Evolutionary conservation across 257 asterid species (phyloP), one percentile per base, ranked within the genome.

Genomic region (Forsythia viridissima): DNA sequence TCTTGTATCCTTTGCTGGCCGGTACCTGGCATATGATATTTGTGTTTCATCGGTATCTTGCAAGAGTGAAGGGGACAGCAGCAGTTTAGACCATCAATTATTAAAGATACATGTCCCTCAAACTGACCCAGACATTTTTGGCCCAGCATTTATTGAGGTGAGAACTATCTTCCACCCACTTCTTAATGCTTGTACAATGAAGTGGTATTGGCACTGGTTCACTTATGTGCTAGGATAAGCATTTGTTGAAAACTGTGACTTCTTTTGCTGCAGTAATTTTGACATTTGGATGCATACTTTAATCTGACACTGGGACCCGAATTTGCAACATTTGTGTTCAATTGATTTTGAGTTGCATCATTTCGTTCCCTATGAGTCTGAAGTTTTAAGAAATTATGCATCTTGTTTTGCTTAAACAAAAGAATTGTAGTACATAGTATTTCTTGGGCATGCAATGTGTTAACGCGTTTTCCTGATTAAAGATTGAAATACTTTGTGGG

Each of bases 111-210:
- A 75, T 67, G 89, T 92, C 80, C 92, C 97, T 80, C 81, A 82
- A 77, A 88, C 88, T 37, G 92, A 94, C 63, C 78, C 74, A 20
- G 77, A 86, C 76, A 80, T 86, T 48, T 83, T 82, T 80, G 98
- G 99, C 80, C 98, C 99, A 2, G 95, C 95, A 42, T 96, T 96
- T 86, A 78, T 93, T 65, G 99, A 96, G 97, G 99, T 84, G 63
- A 82, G 88, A 65, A 67, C 40, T 74, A 6, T 6, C 5, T 42
- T n/a, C 20, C 15, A 67, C 10, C 55, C 46, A 30, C 65, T 55
- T 55, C 65, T 8, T 24, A 21, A 8, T 61, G 21, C 16, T 3
- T 24, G 15, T 61, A 30, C 37, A 55, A 55, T 55, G 34, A 30
- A 30, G 55, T 46, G 18, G 55, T 55, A 55, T 55, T 55, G 8